These are phyloP conservation scores for Besnoitia besnoiti DNA, from an alignment of 169 alveolate species.

Conservation along the genomic window DNA sequence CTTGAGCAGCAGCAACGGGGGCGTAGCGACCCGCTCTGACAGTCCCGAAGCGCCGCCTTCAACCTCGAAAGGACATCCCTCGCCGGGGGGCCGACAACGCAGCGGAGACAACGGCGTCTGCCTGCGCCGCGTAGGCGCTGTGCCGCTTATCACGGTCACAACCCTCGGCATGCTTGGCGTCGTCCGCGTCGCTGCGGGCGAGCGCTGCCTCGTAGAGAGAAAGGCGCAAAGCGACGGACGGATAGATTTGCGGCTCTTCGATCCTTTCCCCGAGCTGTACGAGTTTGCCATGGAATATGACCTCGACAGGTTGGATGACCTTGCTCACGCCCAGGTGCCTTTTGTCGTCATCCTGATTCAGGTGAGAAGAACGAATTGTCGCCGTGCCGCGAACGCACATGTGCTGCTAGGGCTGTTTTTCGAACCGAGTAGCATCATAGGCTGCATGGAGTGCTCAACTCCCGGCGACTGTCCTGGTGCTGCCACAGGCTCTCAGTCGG, in stretches of 20 bases:
- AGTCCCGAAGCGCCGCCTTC: constrained; percentile 59
- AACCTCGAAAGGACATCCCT: not conserved
- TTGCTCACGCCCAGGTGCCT: constrained; percentile 84
- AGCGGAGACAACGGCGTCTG: not conserved
- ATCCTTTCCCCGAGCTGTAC: constrained; percentile 82
- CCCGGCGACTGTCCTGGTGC: not conserved
- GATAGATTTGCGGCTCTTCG: constrained; percentile 78
- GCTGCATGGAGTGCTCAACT: too few species aligned
- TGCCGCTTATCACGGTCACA: constrained; percentile 74
- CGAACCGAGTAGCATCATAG: too few species aligned
- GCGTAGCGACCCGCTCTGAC: not conserved
- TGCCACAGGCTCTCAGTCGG: not conserved
- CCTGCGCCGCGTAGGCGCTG: not conserved
- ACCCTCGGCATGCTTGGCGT: constrained; percentile 82
- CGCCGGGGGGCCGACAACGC: not conserved
- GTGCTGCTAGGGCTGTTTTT: too few species aligned
- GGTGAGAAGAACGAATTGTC: too few species aligned
- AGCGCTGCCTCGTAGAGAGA: constrained; percentile 79
- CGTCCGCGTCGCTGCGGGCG: constrained; percentile 78
- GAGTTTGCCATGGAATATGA: constrained; percentile 75
- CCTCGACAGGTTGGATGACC: constrained; percentile 73
- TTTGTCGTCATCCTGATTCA: constrained; percentile 80
- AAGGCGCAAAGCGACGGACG: constrained; percentile 76
- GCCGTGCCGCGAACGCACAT: too few species aligned
- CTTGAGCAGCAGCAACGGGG: not conserved